A percentile compares a stretch with the other conserved stretches of the same genome.
Evolutionary conservation across 208 protist genomes (phyloP).

Genomic region (Crithidia bombi): DNA sequence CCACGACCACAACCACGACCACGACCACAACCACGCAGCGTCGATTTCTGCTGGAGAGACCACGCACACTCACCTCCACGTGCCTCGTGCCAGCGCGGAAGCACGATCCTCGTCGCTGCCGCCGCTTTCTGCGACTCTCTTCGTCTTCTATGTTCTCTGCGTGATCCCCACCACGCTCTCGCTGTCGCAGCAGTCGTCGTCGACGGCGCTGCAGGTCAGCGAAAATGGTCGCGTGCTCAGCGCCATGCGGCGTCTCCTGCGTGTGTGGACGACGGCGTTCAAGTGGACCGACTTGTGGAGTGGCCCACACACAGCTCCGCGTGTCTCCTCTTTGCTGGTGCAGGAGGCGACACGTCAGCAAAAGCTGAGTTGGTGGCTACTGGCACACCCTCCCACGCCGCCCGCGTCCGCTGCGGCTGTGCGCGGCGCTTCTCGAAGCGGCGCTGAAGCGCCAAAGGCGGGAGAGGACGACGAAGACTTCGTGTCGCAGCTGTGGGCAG

Average conservation of each 20-base stretch:
- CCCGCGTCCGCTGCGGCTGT: not conserved
- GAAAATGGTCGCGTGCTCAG: not conserved
- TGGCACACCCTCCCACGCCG: not conserved
- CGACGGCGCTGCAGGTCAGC: not conserved
- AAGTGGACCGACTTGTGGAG: conserved; percentile 9
- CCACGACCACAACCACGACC: too few relatives aligned
- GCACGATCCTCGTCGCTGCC: too few relatives aligned
- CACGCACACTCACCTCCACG: too few relatives aligned
- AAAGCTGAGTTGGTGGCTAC: conserved; percentile 6
- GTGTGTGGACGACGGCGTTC: conserved; percentile 3
- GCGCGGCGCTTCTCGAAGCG: not conserved
- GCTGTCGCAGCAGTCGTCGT: not conserved
- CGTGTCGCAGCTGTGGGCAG: too few relatives aligned
- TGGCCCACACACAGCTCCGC: too few relatives aligned
- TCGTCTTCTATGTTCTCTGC: conserved; percentile 8
- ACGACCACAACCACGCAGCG: too few relatives aligned
- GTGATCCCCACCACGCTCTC: not conserved
- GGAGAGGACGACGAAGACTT: not conserved
- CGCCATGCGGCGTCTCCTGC: not conserved
- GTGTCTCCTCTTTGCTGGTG: not conserved
- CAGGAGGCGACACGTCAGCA: conserved; percentile 6
- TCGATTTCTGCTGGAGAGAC: too few relatives aligned
- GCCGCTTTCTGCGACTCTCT: conserved; percentile 12
- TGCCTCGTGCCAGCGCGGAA: too few relatives aligned
- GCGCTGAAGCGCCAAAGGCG: not conserved